A percentile compares a stretch with the other conserved stretches of the same genome.
These are phyloP conservation scores for Saccharomycopsis fermentans DNA, from an alignment of 805 yeast genomes.

Conservation along the genomic window DNA sequence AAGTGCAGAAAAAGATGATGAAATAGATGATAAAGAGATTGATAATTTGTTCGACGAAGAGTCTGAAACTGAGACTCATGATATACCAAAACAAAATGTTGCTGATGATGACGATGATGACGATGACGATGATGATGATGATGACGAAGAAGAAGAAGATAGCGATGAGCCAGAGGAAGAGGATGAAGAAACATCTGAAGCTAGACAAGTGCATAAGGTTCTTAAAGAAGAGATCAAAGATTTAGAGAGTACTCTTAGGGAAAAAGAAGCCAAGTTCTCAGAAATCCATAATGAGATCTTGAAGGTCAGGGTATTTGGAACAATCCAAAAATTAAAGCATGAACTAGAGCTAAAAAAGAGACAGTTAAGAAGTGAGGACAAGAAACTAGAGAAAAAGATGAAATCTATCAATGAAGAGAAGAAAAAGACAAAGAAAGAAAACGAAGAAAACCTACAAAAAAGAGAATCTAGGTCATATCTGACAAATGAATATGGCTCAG, in stretches of 20 bases:
- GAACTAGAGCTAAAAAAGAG: conserved; percentile 75
- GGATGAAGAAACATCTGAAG: conserved; percentile 44
- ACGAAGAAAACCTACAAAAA: conserved; percentile 24
- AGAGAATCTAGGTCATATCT: conserved; percentile 15
- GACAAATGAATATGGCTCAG: background rate
- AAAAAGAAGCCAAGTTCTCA: conserved; percentile 61
- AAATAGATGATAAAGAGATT: conserved; percentile 5
- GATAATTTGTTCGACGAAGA: conserved; percentile 19
- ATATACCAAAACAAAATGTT: background rate
- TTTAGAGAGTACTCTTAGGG: conserved; percentile 63
- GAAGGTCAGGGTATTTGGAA: conserved; percentile 77
- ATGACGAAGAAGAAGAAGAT: conserved; percentile 36
- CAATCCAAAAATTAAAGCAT: conserved; percentile 63
- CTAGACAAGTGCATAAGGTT: conserved; percentile 57
- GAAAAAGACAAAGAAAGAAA: conserved; percentile 24
- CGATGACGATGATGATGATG: conserved; percentile 39
- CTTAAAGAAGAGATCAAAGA: conserved; percentile 80
- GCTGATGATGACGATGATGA: conserved; percentile 22
- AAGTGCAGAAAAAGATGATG: conserved; percentile 30
- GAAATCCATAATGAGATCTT: conserved; percentile 76
- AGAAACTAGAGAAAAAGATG: conserved; percentile 19
- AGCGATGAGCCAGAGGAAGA: conserved; percentile 46
- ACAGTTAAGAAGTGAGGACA: conserved; percentile 40
- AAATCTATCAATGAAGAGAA: conserved; percentile 26
- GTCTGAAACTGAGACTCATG: background rate